Evolutionary conservation across 2,329 filamentous ascomycete genomes (phyloP).

Genomic region (Talaromyces sp.): DNA sequence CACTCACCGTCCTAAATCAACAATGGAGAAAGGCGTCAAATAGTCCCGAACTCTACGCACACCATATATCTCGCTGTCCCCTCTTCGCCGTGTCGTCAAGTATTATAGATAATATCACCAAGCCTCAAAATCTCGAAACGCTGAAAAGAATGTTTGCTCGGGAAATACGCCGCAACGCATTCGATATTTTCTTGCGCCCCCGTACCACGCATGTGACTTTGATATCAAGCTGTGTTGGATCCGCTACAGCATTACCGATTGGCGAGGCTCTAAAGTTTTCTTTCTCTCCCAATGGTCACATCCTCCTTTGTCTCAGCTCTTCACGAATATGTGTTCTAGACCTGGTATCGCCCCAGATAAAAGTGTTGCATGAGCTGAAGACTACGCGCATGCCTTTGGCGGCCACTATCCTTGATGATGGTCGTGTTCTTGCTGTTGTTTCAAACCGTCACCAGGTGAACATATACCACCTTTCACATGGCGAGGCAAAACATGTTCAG

Average conservation of each 20-base stretch:
- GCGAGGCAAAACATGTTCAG: constrained; percentile 64
- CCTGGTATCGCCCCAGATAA: constrained; percentile 52
- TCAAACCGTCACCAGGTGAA: constrained; percentile 80
- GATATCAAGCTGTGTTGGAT: constrained; percentile 77
- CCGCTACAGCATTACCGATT: constrained; percentile 70
- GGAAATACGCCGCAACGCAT: constrained; percentile 70
- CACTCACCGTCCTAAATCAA: constrained; percentile 38
- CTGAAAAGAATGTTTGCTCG: constrained; percentile 62
- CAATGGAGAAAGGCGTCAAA: constrained; percentile 40
- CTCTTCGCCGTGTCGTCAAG: constrained; percentile 35
- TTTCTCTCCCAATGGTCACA: constrained; percentile 68
- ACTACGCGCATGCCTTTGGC: constrained; percentile 69
- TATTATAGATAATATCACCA: constrained; percentile 23
- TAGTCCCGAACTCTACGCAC: constrained; percentile 38
- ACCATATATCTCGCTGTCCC: constrained; percentile 41
- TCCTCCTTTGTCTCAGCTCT: constrained; percentile 75
- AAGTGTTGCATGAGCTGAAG: constrained; percentile 71
- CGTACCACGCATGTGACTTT: constrained; percentile 67
- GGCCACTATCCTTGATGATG: constrained; percentile 74
- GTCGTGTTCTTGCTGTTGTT: constrained; percentile 68
- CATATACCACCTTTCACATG: constrained; percentile 65
- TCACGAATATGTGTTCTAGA: constrained; percentile 77
- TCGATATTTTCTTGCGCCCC: constrained; percentile 68
- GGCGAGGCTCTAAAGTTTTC: constrained; percentile 82
- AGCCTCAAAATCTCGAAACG: constrained; percentile 47